A percentile compares a stretch with the other conserved stretches of the same genome.
Conservation (phyloP, 345 rosid genomes). For the Brassica carinata region DNA sequence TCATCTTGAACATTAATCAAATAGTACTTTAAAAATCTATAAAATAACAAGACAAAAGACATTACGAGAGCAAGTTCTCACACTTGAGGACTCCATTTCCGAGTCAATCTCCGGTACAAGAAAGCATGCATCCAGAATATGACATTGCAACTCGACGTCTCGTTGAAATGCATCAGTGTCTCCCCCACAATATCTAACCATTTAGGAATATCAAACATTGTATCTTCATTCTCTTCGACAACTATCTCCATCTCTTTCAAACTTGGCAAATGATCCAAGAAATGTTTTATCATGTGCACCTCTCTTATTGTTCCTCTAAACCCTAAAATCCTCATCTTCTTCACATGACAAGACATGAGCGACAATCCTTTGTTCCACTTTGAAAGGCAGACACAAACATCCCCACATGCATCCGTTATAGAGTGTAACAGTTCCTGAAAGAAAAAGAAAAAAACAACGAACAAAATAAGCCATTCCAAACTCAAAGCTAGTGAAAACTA, state of each 20-base stretch:
- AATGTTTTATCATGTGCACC: constrained; percentile 28
- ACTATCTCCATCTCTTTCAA: constrained; percentile 17
- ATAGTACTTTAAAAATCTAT: background rate
- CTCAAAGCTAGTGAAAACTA: background rate
- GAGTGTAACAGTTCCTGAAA: constrained; percentile 24
- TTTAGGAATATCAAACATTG: constrained; percentile 12
- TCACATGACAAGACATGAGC: constrained; percentile 12
- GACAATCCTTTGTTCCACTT: constrained; percentile 16
- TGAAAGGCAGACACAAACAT: constrained; percentile 27
- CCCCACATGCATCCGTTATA: constrained; percentile 5
- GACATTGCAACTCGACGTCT: constrained; percentile 16
- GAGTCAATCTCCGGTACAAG: constrained; percentile 12
- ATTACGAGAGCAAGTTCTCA: background rate
- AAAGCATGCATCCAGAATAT: background rate
- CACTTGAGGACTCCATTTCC: background rate
- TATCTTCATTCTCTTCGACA: background rate
- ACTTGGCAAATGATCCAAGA: constrained; percentile 28
- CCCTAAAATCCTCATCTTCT: constrained; percentile 11
- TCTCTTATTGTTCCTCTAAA: constrained; percentile 31
- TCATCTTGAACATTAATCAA: background rate
- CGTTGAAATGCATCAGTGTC: constrained; percentile 15
- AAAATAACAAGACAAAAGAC: background rate
- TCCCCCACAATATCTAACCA: background rate
- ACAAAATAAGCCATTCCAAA: constrained; percentile 4
- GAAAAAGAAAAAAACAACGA: background rate